These are phyloP conservation scores for Clathrospora elynae DNA, from an alignment of 2,329 filamentous ascomycete species.

Conservation along the genomic window DNA sequence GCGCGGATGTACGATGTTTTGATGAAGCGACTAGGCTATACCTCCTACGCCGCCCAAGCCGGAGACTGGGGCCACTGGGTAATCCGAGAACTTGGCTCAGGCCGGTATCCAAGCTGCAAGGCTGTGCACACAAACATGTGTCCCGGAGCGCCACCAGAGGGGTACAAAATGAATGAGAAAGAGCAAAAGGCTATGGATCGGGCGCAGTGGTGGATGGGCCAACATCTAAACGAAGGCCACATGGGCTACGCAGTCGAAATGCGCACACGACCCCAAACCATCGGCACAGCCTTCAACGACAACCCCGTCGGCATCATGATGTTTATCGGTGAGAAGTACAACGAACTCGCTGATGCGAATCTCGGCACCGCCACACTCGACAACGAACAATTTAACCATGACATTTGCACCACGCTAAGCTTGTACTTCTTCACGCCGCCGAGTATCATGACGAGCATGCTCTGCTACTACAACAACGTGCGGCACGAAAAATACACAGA, in stretches of 20 bases:
- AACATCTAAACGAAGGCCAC: conserved; percentile 43
- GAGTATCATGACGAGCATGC: conserved; percentile 45
- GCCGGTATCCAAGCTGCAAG: conserved; percentile 45
- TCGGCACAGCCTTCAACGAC: conserved; percentile 51
- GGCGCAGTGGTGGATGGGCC: conserved; percentile 42
- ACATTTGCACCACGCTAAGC: conserved; percentile 31
- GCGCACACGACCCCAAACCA: conserved; percentile 52
- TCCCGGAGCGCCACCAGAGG: conserved; percentile 45
- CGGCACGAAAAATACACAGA: conserved; percentile 48
- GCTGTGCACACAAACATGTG: conserved; percentile 52
- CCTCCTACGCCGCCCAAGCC: conserved; percentile 46
- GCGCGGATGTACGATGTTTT: conserved; percentile 35
- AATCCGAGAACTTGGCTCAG: conserved; percentile 46
- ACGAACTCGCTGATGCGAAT: conserved; percentile 46
- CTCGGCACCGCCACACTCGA: conserved; percentile 36
- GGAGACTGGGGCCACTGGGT: conserved; percentile 53
- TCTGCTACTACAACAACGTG: conserved; percentile 50
- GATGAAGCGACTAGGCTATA: conserved; percentile 49
- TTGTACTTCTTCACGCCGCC: conserved; percentile 49
- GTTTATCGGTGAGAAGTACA: conserved; percentile 54
- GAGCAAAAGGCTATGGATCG: conserved; percentile 42
- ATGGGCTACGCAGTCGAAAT: conserved; percentile 52
- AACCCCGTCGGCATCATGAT: conserved; percentile 53
- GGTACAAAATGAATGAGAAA: conserved; percentile 35
- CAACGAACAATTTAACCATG: conserved; percentile 36